Evolutionary conservation across 2,329 filamentous ascomycete genomes (phyloP).

Genomic region (Microdochium bolleyi): DNA sequence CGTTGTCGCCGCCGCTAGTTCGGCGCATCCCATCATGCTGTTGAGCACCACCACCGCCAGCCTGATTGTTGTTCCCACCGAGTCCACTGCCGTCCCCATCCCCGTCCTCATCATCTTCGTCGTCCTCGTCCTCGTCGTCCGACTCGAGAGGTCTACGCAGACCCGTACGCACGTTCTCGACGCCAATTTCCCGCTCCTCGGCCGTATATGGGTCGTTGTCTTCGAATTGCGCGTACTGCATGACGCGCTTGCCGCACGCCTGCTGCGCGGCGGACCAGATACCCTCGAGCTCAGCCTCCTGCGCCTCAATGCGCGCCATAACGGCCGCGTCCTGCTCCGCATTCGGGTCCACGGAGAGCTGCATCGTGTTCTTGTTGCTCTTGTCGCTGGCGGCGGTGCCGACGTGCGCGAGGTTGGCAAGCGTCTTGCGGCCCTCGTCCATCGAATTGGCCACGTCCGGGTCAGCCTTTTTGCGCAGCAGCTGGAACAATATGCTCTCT

Average conservation of each 20-base stretch:
- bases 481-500: conserved; percentile 55
- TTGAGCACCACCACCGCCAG: conserved; percentile 8
- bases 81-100: conserved; percentile 39
- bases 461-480: conserved; percentile 79
- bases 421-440: conserved; percentile 47
- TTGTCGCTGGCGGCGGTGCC: conserved; percentile 16
- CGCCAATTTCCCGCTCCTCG: conserved; percentile 58
- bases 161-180: conserved; percentile 66
- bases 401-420: conserved; percentile 5
- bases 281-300: conserved; percentile 20
- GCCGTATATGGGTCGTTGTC: conserved; percentile 62
- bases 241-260: conserved; percentile 21
- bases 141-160: conserved; percentile 48
- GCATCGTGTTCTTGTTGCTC: conserved; percentile 10
- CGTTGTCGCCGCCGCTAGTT: conserved; percentile 7
- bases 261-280: conserved; percentile 26
- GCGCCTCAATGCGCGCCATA: not conserved
- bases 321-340: conserved; percentile 27
- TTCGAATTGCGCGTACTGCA: conserved; percentile 31
- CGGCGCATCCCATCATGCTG: too few relatives aligned
- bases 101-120: conserved; percentile 48
- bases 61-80: conserved; percentile 24
- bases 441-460: conserved; percentile 70
- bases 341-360: conserved; percentile 6
- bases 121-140: conserved; percentile 46